Evolutionary conservation across 2,329 filamentous ascomycete genomes (phyloP).

Genomic region (Aspergillus jensenii): DNA sequence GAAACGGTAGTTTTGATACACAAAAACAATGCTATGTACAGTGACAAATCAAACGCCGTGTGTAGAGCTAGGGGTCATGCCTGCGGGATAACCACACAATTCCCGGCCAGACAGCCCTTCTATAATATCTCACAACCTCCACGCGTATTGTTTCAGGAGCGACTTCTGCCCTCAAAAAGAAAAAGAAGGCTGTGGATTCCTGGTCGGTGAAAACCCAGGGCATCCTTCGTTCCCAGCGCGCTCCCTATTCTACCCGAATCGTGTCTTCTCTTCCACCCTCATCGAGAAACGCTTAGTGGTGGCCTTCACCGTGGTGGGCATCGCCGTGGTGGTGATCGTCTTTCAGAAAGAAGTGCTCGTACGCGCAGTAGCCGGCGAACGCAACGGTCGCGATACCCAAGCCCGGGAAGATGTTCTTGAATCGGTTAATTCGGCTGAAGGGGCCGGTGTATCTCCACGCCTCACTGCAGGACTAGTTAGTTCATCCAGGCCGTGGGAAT

Average conservation of each 20-base stretch:
- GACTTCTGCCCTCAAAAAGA: neutral
- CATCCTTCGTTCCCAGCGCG: slow-evolving; percentile 23
- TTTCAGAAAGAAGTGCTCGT: slow-evolving; percentile 83
- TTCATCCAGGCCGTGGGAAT: neutral
- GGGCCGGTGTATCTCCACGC: slow-evolving; percentile 89
- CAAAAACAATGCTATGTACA: slow-evolving; percentile 38
- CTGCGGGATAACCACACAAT: slow-evolving; percentile 15
- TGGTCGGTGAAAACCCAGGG: slow-evolving; percentile 17
- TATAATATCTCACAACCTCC: slow-evolving; percentile 11
- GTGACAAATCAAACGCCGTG: slow-evolving; percentile 33
- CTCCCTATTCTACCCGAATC: slow-evolving; percentile 7
- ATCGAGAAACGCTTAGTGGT: slow-evolving; percentile 49
- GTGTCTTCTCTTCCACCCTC: neutral
- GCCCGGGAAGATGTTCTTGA: slow-evolving; percentile 82
- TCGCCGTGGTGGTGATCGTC: slow-evolving; percentile 64
- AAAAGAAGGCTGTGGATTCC: neutral
- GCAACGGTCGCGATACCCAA: slow-evolving; percentile 90
- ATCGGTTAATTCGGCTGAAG: slow-evolving; percentile 86
- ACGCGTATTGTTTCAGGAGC: neutral
- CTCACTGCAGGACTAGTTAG: slow-evolving; percentile 62
- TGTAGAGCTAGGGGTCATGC: slow-evolving; percentile 20
- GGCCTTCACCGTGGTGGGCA: slow-evolving; percentile 50
- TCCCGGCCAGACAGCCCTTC: slow-evolving; percentile 9
- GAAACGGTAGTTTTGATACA: slow-evolving; percentile 17
- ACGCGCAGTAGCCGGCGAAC: slow-evolving; percentile 84